Percentiles rank a stretch among this genome's conserved stretches.
These are phyloP conservation scores for Lumnitzera littorea DNA, from an alignment of 345 rosid genomes.

Conservation along the genomic window DNA sequence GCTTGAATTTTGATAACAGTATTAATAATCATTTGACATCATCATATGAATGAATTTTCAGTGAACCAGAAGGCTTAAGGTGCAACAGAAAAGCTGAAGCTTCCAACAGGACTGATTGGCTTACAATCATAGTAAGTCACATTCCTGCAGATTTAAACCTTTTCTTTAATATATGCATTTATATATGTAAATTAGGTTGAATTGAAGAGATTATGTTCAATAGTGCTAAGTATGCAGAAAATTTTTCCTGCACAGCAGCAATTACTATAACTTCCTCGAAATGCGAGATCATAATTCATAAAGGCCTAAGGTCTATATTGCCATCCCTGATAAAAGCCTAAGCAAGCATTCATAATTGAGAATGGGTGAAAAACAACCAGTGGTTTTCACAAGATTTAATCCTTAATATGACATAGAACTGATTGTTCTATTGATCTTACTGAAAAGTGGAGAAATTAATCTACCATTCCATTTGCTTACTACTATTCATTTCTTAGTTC, in stretches of 20 bases:
- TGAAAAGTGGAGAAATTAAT: background rate
- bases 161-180: no score
- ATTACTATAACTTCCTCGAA: no score
- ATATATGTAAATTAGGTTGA: no score
- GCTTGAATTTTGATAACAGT: background rate
- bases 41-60: slow-evolving; percentile 23
- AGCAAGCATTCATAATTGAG: no score
- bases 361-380: no score
- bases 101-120: slow-evolving; percentile 86
- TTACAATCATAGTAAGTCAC: slow-evolving; percentile 76
- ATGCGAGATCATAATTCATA: no score
- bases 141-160: background rate
- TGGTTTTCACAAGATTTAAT: no score
- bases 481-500: background rate
- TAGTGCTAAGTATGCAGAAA: no score
- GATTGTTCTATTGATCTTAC: background rate
- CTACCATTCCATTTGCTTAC: background rate
- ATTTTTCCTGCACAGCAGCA: no score
- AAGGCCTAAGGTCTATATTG: no score
- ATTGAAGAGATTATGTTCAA: no score
- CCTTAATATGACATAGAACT: background rate
- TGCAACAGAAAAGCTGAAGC: slow-evolving; percentile 85
- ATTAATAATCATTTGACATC: background rate
- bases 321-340: no score
- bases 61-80: slow-evolving; percentile 88